Evolutionary conservation across 2,329 filamentous ascomycete genomes (phyloP).

Genomic region (Dothideomycetes sp.): DNA sequence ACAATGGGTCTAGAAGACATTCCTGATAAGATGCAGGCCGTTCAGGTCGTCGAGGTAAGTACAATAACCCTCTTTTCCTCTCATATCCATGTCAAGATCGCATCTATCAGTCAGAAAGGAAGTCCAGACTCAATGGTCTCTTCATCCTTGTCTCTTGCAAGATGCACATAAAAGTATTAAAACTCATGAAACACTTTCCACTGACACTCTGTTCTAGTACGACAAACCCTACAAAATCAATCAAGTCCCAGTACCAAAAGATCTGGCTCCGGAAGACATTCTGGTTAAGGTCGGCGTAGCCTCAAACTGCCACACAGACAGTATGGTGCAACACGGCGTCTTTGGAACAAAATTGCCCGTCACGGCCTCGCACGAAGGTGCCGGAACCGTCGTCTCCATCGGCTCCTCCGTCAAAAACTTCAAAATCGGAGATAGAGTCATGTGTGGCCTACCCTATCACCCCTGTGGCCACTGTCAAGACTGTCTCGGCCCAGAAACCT

Average conservation of each 20-base stretch:
- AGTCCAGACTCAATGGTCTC: too few relatives aligned
- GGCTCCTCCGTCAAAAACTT: slow-evolving; percentile 36
- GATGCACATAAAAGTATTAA: too few relatives aligned
- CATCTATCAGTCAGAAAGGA: too few relatives aligned
- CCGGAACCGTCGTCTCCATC: slow-evolving; percentile 44
- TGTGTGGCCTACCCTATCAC: slow-evolving; percentile 46
- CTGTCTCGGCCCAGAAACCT: slow-evolving; percentile 42
- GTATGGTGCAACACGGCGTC: slow-evolving; percentile 44
- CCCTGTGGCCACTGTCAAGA: slow-evolving; percentile 46
- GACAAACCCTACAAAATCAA: slow-evolving; percentile 48
- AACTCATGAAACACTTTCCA: background rate
- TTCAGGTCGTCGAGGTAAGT: slow-evolving; percentile 40
- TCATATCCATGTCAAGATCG: background rate
- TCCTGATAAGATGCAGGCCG: slow-evolving; percentile 39
- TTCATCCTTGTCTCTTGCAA: too few relatives aligned
- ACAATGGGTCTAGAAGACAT: slow-evolving; percentile 22
- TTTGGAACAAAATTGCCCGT: slow-evolving; percentile 42
- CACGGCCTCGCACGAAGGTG: slow-evolving; percentile 49
- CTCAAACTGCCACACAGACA: slow-evolving; percentile 55
- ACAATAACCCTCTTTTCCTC: background rate
- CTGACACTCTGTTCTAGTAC: slow-evolving; percentile 27
- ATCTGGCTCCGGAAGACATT: slow-evolving; percentile 44
- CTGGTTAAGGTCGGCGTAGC: slow-evolving; percentile 52
- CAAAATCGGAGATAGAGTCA: slow-evolving; percentile 45
- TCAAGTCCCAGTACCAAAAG: slow-evolving; percentile 39